Conservation (phyloP, 768 basidiomycete genomes). For the Trametes villosa region DNA sequence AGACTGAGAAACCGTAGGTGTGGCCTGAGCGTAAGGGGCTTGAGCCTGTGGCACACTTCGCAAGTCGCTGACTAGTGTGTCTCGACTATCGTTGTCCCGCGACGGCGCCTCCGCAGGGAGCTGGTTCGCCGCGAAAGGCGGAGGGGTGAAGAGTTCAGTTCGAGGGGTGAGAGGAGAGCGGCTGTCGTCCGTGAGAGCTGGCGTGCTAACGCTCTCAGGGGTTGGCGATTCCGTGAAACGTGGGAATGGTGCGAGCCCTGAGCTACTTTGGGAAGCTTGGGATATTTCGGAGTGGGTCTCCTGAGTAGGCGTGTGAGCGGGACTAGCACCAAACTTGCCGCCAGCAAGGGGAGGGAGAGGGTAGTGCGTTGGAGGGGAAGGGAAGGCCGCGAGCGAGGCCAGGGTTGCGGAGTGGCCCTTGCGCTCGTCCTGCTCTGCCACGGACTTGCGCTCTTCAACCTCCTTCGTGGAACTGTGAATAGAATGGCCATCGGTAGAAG, state of each 20-base stretch:
- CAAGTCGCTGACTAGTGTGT: not conserved
- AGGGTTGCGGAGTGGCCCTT: constrained; percentile 44
- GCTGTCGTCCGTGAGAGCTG: constrained; percentile 7
- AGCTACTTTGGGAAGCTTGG: constrained; percentile 3
- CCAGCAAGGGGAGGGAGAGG: constrained; percentile 55
- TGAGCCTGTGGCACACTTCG: not conserved
- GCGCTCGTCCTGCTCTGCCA: constrained; percentile 17
- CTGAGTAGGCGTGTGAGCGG: constrained; percentile 14
- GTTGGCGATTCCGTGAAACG: constrained; percentile 21
- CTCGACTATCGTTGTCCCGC: not conserved
- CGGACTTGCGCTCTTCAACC: not conserved
- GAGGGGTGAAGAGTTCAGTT: constrained; percentile 1
- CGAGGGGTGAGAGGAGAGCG: constrained; percentile 11
- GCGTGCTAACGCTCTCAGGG: constrained; percentile 6
- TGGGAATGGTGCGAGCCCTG: constrained; percentile 18
- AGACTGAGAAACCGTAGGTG: not conserved
- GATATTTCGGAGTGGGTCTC: constrained; percentile 2
- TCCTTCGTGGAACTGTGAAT: not conserved
- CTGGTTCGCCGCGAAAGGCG: not conserved
- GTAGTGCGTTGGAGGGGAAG: constrained; percentile 71
- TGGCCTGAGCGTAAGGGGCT: not conserved
- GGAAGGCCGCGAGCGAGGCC: constrained; percentile 75
- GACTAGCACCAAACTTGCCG: constrained; percentile 5
- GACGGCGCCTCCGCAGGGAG: not conserved
- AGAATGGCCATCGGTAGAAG: not conserved